These are phyloP conservation scores for Laetiporus sulphureus DNA, from an alignment of 1,284 basidiomycete species.

Conservation along the genomic window DNA sequence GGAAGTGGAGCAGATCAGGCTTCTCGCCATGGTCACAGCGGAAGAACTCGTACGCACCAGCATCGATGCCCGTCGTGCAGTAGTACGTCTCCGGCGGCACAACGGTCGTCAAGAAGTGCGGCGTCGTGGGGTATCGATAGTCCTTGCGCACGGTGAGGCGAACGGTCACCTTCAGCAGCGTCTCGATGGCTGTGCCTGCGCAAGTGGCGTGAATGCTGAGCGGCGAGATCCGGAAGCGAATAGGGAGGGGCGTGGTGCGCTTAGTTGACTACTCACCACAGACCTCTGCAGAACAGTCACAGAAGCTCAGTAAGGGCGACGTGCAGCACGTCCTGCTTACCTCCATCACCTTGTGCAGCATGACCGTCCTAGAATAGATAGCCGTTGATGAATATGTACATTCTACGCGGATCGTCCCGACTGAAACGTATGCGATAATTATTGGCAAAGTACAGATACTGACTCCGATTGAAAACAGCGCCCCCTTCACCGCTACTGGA, in stretches of 20 bases:
- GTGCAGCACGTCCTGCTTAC: slow-evolving; percentile 25
- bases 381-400: no score
- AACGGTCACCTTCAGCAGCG: slow-evolving; percentile 49
- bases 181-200: slow-evolving; percentile 55
- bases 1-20: background rate
- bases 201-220: background rate
- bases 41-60: slow-evolving; percentile 22
- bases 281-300: slow-evolving; percentile 33
- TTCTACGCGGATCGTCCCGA: no score
- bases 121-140: slow-evolving; percentile 48
- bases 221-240: background rate
- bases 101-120: slow-evolving; percentile 40
- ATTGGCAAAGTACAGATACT: slow-evolving; percentile 14
- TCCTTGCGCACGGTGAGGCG: slow-evolving; percentile 51
- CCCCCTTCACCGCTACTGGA: slow-evolving; percentile 54
- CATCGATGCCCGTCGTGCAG: slow-evolving; percentile 50
- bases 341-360: slow-evolving; percentile 60
- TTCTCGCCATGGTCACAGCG: background rate
- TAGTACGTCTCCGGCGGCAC: slow-evolving; percentile 38
- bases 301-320: slow-evolving; percentile 1
- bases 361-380: slow-evolving; percentile 62
- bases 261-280: slow-evolving; percentile 37
- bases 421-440: background rate
- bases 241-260: background rate
- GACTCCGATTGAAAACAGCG: slow-evolving; percentile 54